phyloP scores from a whole-genome alignment of 2,329 filamentous ascomycete genomes.

The Thelonectria blattea region DNA sequence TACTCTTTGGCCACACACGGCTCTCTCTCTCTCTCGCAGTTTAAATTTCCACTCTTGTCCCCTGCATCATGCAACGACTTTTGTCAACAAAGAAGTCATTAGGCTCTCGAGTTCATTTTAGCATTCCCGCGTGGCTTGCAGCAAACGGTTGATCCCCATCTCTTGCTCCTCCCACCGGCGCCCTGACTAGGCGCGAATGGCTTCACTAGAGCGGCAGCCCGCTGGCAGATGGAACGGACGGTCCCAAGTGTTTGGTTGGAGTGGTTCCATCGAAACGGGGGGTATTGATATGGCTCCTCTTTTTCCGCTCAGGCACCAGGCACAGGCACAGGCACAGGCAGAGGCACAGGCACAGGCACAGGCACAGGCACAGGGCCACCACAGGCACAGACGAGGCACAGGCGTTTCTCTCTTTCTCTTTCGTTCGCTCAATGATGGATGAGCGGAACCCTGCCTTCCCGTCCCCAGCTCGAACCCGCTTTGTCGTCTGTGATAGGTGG shows the following conservation, averaged over 20 bases:
- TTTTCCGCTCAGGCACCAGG: neutral
- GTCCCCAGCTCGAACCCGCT: slow-evolving; percentile 10
- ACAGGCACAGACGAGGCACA: neutral
- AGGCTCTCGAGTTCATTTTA: too few relatives aligned
- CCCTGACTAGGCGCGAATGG: neutral
- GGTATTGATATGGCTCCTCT: neutral
- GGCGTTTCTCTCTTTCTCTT: slow-evolving; percentile 10
- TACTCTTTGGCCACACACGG: neutral
- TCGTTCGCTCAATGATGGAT: neutral
- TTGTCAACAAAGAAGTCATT: too few relatives aligned
- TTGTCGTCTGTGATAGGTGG: slow-evolving; percentile 35
- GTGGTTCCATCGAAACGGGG: slow-evolving; percentile 39
- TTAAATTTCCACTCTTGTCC: too few relatives aligned
- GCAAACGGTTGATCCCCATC: slow-evolving; percentile 2
- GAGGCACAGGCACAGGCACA: neutral
- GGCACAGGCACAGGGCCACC: neutral
- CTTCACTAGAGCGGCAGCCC: neutral
- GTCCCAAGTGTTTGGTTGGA: slow-evolving; percentile 41
- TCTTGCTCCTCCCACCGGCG: neutral
- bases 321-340: neutral
- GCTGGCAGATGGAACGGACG: neutral
- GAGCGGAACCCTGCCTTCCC: slow-evolving; percentile 16
- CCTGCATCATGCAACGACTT: too few relatives aligned
- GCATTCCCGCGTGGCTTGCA: neutral
- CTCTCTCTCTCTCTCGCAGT: too few relatives aligned